phyloP scores from a whole-genome alignment of 2,329 filamentous ascomycete species.

The Malbranchea zuffiana region DNA sequence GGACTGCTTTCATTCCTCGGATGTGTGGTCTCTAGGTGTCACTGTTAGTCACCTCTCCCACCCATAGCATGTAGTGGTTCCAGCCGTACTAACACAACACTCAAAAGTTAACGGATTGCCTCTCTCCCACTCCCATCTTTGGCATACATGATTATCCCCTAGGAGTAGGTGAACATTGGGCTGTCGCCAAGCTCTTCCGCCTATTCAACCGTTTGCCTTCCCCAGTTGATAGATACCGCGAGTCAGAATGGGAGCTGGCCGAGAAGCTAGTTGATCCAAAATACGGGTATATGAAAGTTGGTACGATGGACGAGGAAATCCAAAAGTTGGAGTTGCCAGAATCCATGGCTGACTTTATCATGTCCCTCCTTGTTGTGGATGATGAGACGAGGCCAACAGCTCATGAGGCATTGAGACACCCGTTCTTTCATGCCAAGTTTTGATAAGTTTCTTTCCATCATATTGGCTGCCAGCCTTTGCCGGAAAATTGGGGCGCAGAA shows the following conservation, averaged over 20 bases:
- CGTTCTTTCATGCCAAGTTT: constrained; percentile 9
- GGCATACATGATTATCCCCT: constrained; percentile 6
- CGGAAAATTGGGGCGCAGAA: too few species aligned
- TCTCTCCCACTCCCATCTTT: constrained; percentile 7
- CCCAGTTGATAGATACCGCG: constrained; percentile 5
- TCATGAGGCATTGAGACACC: constrained; percentile 9
- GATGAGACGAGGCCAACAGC: constrained; percentile 11
- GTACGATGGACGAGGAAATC: constrained; percentile 10
- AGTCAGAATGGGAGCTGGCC: constrained; percentile 8
- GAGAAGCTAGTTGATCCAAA: constrained; percentile 7
- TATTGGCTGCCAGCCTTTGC: too few species aligned
- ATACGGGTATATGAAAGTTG: constrained; percentile 8
- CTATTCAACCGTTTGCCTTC: constrained; percentile 6
- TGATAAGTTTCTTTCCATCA: too few species aligned
- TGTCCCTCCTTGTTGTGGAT: constrained; percentile 9
- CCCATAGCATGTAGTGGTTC: neutral
- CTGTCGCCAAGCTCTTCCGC: constrained; percentile 9
- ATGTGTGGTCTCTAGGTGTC: constrained; percentile 12
- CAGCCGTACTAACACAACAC: constrained; percentile 3
- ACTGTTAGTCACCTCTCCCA: constrained; percentile 3
- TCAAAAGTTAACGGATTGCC: constrained; percentile 9
- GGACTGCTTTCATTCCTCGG: constrained; percentile 10
- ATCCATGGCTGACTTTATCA: constrained; percentile 9
- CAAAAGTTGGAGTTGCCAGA: constrained; percentile 3
- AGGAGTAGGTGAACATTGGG: constrained; percentile 5